Evolutionary conservation across 768 basidiomycete species (phyloP).

Genomic region (Amyloporia xantha): DNA sequence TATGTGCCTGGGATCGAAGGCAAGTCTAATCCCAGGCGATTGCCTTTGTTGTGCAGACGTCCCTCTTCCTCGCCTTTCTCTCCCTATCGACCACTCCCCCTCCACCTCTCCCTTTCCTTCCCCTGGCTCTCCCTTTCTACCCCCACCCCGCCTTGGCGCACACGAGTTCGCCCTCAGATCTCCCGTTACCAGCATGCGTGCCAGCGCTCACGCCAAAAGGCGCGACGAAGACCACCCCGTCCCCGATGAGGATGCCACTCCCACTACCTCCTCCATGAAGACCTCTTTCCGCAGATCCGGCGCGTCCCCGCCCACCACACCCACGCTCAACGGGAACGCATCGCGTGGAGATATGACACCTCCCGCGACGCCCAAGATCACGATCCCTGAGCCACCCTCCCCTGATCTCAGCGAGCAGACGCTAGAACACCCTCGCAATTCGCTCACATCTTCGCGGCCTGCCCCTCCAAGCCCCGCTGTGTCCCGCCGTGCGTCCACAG

Average conservation of each 20-base stretch:
- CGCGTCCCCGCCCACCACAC: constrained; percentile 17
- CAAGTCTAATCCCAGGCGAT: constrained; percentile 10
- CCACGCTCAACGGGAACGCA: constrained; percentile 14
- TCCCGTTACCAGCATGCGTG: constrained; percentile 20
- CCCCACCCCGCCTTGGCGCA: constrained; percentile 57
- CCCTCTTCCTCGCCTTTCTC: constrained; percentile 22
- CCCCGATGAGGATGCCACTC: constrained; percentile 1
- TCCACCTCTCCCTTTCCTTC: constrained; percentile 49
- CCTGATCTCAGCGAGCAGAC: constrained; percentile 14
- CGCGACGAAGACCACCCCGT: constrained; percentile 2
- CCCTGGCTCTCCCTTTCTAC: constrained; percentile 60
- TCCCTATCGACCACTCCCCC: constrained; percentile 34
- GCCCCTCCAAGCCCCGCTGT: constrained; percentile 55
- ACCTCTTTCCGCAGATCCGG: neutral
- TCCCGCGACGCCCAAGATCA: constrained; percentile 12
- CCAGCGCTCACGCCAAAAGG: neutral
- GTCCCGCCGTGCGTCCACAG: constrained; percentile 38
- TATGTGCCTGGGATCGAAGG: constrained; percentile 2
- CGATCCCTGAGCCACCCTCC: constrained; percentile 17
- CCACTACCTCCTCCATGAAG: constrained; percentile 1
- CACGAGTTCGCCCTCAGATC: constrained; percentile 62
- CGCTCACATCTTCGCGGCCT: constrained; percentile 44
- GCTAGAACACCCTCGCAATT: constrained; percentile 25
- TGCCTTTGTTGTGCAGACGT: constrained; percentile 14
- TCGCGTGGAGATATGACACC: constrained; percentile 16